phyloP scores from a whole-genome alignment of 2,329 filamentous ascomycete genomes.

The Saccharata proteae region DNA sequence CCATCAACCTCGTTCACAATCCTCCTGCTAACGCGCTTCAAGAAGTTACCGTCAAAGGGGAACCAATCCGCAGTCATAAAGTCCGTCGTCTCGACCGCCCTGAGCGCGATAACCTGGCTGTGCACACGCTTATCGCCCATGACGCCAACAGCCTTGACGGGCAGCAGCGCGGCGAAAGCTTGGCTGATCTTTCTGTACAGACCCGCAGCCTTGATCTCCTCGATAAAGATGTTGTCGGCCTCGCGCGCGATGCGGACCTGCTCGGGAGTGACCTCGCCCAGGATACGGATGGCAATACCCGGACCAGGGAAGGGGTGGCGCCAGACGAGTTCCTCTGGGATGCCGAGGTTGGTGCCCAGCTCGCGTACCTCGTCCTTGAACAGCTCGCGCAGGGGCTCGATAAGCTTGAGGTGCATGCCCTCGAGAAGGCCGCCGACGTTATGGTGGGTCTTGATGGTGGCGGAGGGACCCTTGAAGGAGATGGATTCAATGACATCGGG shows the following conservation, averaged over 20 bases:
- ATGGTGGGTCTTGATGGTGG: slow-evolving; percentile 65
- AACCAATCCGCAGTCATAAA: slow-evolving; percentile 68
- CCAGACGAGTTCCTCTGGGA: slow-evolving; percentile 64
- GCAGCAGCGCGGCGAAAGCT: slow-evolving; percentile 57
- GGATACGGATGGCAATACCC: slow-evolving; percentile 63
- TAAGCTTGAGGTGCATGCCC: slow-evolving; percentile 53
- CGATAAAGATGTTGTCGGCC: slow-evolving; percentile 68
- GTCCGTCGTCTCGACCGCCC: slow-evolving; percentile 51
- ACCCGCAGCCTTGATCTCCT: slow-evolving; percentile 59
- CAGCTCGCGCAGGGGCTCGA: slow-evolving; percentile 67
- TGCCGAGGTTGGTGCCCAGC: slow-evolving; percentile 57
- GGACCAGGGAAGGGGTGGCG: slow-evolving; percentile 68
- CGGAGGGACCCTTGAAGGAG: slow-evolving; percentile 59
- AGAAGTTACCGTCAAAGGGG: slow-evolving; percentile 51
- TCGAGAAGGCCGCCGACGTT: slow-evolving; percentile 59
- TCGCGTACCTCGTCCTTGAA: slow-evolving; percentile 76
- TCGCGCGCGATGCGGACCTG: slow-evolving; percentile 67
- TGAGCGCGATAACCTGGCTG: slow-evolving; percentile 48
- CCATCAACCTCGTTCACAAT: slow-evolving; percentile 70
- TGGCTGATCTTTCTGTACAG: slow-evolving; percentile 61
- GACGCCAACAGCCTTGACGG: slow-evolving; percentile 53
- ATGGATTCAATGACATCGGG: slow-evolving; percentile 61
- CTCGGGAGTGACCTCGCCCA: slow-evolving; percentile 74
- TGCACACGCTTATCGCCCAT: slow-evolving; percentile 60
- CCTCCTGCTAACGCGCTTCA: slow-evolving; percentile 51